Evolutionary conservation across 2,329 filamentous ascomycete species (phyloP), one percentile per base, ranked within the genome.

Genomic region (Didymella lethalis): DNA sequence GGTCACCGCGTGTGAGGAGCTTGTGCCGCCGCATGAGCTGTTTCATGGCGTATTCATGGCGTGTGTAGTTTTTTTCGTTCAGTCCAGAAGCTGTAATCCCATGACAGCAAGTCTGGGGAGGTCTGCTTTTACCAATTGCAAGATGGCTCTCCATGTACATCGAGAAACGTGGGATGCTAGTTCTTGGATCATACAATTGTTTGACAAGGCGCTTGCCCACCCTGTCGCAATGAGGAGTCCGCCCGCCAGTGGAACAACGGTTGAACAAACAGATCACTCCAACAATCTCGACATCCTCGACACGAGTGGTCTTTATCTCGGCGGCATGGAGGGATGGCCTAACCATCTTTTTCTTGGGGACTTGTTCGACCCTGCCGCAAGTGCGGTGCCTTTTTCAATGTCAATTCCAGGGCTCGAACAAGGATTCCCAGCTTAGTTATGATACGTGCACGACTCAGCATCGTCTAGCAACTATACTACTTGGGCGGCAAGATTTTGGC

Each of bases 401-500:
- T 20, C 54, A 7, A 31, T 31, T 12, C 16, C 36, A 12, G 34
- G 11, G 6, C 40, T 25, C 10, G 32, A 4, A 12, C n/a, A 10
- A 23, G 7, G n/a, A 2, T 23, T 51, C 12, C 4, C 26, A 7
- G 26, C 41, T 2, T 48, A 46, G 14, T 36, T 32, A 7, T 48
- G 18, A 48, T 11, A 16, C 8, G 5, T 14, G n/a, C 29, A 20
- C 8, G 16, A 28, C n/a, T 14, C 2, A 18, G 38, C n/a, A 14
- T n/a, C 7, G 38, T 36, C 12, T 31, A 4, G 44, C 16, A 14
- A 32, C 16, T 18, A 44, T 12, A 12, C 16, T 28, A 23, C 16
- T 8, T 34, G 8, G 48, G 48, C 16, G 47, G 50, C 40, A 54
- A 16, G 3, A 81, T 72, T 56, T 72, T 79, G 2, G 77, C 79